These are phyloP conservation scores for Primulina eburnea DNA, from an alignment of 257 asterid genomes.

Conservation along the genomic window DNA sequence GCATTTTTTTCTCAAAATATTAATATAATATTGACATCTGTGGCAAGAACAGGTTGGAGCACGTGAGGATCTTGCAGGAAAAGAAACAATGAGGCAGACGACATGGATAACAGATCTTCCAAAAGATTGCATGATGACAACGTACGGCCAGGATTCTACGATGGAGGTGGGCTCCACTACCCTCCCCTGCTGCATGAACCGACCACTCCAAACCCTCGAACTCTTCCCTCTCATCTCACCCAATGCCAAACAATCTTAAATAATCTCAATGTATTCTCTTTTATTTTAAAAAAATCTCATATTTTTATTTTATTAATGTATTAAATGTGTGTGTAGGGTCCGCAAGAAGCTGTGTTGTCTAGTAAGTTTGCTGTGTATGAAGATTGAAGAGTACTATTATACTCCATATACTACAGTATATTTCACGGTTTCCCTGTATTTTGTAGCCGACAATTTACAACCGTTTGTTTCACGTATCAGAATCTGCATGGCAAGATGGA, in stretches of 20 bases:
- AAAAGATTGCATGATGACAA: constrained; percentile 31
- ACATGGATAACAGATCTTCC: constrained; percentile 42
- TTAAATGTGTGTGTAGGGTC: constrained; percentile 23
- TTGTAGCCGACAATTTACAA: neutral
- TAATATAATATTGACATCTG: neutral
- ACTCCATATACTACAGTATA: constrained; percentile 6
- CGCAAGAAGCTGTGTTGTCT: constrained; percentile 42
- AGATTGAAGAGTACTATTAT: no score
- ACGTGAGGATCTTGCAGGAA: constrained; percentile 20
- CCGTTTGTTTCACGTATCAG: constrained; percentile 25
- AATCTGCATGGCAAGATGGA: constrained; percentile 23
- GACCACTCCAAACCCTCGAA: constrained; percentile 69
- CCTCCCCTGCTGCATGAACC: constrained; percentile 35
- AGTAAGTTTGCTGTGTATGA: constrained; percentile 25
- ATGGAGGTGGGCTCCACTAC: constrained; percentile 36
- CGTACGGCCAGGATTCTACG: constrained; percentile 40
- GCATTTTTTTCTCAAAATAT: no score
- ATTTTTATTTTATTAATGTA: neutral
- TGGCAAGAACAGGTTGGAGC: constrained; percentile 27
- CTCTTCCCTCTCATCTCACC: constrained; percentile 61
- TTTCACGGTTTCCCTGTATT: constrained; percentile 13
- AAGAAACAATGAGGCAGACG: constrained; percentile 27
- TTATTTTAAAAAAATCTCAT: no score
- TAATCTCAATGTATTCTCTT: no score
- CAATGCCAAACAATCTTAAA: constrained; percentile 13